These are phyloP conservation scores for Penicillium sp. DNA, from an alignment of 2,329 filamentous ascomycete genomes.

Conservation along the genomic window DNA sequence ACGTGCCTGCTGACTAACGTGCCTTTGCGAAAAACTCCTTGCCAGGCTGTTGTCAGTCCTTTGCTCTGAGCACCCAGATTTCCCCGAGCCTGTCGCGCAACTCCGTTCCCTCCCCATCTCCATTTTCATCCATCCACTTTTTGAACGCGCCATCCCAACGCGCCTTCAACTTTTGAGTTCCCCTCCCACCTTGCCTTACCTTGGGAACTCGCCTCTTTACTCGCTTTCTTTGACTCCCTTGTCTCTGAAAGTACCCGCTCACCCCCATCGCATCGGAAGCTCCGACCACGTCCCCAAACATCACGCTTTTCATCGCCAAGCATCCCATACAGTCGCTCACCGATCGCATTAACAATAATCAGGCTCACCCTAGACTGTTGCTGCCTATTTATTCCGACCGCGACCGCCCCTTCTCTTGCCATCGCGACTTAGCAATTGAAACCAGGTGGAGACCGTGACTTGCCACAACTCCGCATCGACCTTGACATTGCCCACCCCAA, in stretches of 20 bases:
- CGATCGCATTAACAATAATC: conserved; percentile 26
- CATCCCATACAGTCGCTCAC: conserved; percentile 23
- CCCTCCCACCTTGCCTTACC: conserved; percentile 20
- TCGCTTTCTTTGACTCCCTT: conserved; percentile 18
- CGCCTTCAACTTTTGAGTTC: conserved; percentile 21
- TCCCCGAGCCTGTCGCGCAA: conserved; percentile 38
- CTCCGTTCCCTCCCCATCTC: conserved; percentile 37
- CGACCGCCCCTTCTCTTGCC: conserved; percentile 16
- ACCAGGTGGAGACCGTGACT: conserved; percentile 19
- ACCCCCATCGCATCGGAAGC: conserved; percentile 24
- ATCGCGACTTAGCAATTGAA: conserved; percentile 23
- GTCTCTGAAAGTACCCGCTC: conserved; percentile 18
- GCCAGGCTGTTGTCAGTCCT: conserved; percentile 31
- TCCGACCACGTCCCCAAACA: conserved; percentile 28
- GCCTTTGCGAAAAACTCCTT: conserved; percentile 31
- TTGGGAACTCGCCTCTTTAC: conserved; percentile 18
- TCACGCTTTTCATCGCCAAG: conserved; percentile 35
- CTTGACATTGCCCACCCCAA: conserved; percentile 17
- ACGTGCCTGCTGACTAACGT: conserved; percentile 29
- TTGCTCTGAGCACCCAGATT: conserved; percentile 35
- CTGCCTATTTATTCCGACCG: conserved; percentile 7
- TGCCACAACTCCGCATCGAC: conserved; percentile 17
- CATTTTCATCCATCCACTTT: conserved; percentile 34
- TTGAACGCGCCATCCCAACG: conserved; percentile 33
- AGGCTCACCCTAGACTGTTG: conserved; percentile 18